Evolutionary conservation across 345 rosid genomes (phyloP), one percentile per base, ranked within the genome.

Genomic region (Capsella bursapastoris): DNA sequence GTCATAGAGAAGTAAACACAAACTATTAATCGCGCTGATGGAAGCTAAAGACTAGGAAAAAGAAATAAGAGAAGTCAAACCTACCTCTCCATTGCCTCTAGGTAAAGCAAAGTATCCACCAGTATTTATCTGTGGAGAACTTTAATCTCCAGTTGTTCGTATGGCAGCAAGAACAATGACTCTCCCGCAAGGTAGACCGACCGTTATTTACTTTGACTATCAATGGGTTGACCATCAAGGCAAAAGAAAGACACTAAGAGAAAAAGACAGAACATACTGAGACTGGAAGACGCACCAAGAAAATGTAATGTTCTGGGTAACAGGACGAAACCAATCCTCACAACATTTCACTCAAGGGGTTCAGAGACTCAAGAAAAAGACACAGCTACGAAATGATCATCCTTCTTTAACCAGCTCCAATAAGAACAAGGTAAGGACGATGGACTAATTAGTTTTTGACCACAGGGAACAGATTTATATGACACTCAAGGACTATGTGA

Each of bases 1-100:
- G 55, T 5, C 29, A 66, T 48, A 1, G 48, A 43, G 11, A 66
- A 59, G 57, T 10, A 58, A 49, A 57, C 50, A 72, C 4, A 51
- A 58, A 34, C 5, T 29, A 64, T 65, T 22, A 43, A 40, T 22
- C 10, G 27, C 22, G 48, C 5, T 32, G 7, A 40, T 29, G 1
- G 35, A 45, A 50, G 63, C 52, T 44, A 65, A 41, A 48, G 18
- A 29, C 44, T 5, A 66, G 2, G 16, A 71, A 50, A 60, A 34
- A 32, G 31, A 1, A 2, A 28, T 22, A 29, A 52, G 35, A 66
- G n/a, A 58, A 70, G 75, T 51, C 22, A 73, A 77, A 71, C 79
- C 70, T 57, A 90, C 97, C 96, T 92, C 75, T 95, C 99, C 97
- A 92, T 95, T 51, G 45, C 85, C 70, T 66, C 75, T 70, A 82